These are phyloP conservation scores for Alternaria rosae DNA, from an alignment of 2,329 filamentous ascomycete species.

Conservation along the genomic window DNA sequence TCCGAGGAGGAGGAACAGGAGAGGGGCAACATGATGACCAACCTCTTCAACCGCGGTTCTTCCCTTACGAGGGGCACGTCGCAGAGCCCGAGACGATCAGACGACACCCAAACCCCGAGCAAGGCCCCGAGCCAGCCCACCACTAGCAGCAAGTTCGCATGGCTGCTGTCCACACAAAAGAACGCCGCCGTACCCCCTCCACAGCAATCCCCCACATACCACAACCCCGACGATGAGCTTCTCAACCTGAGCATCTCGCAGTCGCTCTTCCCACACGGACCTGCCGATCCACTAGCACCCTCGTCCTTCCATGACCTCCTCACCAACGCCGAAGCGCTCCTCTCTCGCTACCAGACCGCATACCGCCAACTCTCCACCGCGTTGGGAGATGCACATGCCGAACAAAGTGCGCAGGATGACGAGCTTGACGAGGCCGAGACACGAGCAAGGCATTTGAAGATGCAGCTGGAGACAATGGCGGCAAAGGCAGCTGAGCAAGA, in stretches of 20 bases:
- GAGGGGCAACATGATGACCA: conserved; percentile 41
- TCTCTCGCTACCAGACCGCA: conserved; percentile 63
- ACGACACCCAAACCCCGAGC: conserved; percentile 21
- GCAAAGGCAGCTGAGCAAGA: conserved; percentile 64
- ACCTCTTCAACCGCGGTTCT: conserved; percentile 43
- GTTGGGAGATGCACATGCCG: conserved; percentile 60
- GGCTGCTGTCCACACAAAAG: conserved; percentile 48
- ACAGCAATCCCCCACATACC: conserved; percentile 39
- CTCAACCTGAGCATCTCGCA: conserved; percentile 62
- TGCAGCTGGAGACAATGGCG: conserved; percentile 68
- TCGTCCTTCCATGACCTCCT: conserved; percentile 65
- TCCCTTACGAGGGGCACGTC: conserved; percentile 34
- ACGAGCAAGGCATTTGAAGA: conserved; percentile 64
- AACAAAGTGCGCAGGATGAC: conserved; percentile 65
- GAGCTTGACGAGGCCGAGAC: conserved; percentile 68
- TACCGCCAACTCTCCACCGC: conserved; percentile 56
- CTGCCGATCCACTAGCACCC: conserved; percentile 58
- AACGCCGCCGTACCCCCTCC: conserved; percentile 37
- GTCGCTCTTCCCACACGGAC: conserved; percentile 62
- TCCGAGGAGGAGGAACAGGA: conserved; percentile 34
- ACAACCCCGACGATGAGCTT: conserved; percentile 57
- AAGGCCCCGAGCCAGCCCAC: conserved; percentile 34
- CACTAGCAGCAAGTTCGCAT: conserved; percentile 45
- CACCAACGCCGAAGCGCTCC: conserved; percentile 62
- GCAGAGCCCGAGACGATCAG: conserved; percentile 30